Percentiles rank a stretch among this genome's conserved stretches.
Conservation (phyloP, 2,329 filamentous ascomycete genomes). For the Polychaeton citri region DNA sequence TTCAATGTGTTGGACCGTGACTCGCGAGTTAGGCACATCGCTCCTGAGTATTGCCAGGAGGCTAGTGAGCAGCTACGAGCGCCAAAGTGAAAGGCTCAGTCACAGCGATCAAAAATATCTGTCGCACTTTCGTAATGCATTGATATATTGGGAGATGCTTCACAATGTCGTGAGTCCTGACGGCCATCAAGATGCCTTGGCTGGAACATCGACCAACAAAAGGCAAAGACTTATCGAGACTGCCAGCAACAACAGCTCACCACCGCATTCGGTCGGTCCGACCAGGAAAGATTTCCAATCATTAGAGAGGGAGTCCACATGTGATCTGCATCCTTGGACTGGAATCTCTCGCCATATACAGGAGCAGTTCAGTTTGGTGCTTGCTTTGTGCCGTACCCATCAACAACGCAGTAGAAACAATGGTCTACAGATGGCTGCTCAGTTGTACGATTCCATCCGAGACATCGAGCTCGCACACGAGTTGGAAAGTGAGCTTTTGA, state of each 20-base stretch:
- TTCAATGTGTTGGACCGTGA: constrained; percentile 7
- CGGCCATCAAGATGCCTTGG: constrained; percentile 1
- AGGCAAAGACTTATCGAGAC: neutral
- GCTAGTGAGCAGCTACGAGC: constrained; percentile 2
- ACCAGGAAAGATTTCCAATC: neutral
- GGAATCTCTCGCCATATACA: constrained; percentile 4
- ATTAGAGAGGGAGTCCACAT: neutral
- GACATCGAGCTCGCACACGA: constrained; percentile 6
- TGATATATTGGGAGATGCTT: constrained; percentile 7
- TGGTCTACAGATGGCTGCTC: neutral
- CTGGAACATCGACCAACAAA: neutral
- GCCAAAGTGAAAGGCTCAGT: neutral
- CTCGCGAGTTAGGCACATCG: constrained; percentile 5
- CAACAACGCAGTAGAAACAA: constrained; percentile 1
- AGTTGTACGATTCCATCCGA: constrained; percentile 3
- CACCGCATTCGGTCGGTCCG: neutral
- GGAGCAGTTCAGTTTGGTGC: constrained; percentile 4
- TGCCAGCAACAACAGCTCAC: neutral
- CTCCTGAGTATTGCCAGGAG: constrained; percentile 5
- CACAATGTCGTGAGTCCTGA: constrained; percentile 4
- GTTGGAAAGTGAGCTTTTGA: constrained; percentile 3
- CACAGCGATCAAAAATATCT: constrained; percentile 2
- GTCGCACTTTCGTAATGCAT: constrained; percentile 4
- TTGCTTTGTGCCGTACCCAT: constrained; percentile 3
- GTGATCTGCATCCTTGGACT: constrained; percentile 5